These are phyloP conservation scores for Herpetospermum pedunculosum DNA, from an alignment of 306 rosid genomes.

Conservation along the genomic window DNA sequence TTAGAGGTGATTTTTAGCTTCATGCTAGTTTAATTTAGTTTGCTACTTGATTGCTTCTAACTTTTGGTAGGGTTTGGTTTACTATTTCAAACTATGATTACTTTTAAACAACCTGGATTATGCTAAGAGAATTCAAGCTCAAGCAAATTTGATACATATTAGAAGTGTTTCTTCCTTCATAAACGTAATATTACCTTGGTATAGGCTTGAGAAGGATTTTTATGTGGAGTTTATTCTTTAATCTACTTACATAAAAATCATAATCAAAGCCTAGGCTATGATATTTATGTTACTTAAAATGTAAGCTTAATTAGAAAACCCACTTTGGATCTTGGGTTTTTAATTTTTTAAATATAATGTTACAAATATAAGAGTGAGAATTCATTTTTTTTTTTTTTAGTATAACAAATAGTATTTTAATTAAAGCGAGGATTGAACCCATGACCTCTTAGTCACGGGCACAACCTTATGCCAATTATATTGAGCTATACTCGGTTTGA, in stretches of 20 bases:
- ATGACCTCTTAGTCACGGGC: too few relatives aligned
- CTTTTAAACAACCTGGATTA: background rate
- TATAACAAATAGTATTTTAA: too few relatives aligned
- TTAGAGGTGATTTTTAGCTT: background rate
- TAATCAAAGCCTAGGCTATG: background rate
- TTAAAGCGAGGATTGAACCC: too few relatives aligned
- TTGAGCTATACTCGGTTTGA: too few relatives aligned
- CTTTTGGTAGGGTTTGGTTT: constrained; percentile 8
- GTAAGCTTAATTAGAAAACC: background rate
- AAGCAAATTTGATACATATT: background rate
- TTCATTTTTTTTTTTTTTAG: too few relatives aligned
- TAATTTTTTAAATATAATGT: too few relatives aligned
- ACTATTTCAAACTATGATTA: background rate
- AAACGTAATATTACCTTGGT: background rate
- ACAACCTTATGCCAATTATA: too few relatives aligned
- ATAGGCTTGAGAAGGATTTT: background rate
- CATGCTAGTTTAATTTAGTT: background rate
- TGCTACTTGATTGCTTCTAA: background rate
- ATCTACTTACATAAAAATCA: background rate
- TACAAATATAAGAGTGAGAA: too few relatives aligned
- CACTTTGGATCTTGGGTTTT: background rate
- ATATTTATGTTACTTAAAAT: background rate
- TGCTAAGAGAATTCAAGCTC: background rate
- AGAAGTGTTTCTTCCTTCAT: background rate
- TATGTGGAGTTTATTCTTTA: background rate